Conservation (phyloP, 192 early-diverging fungal species). For the Rhizophagus clarus region DNA sequence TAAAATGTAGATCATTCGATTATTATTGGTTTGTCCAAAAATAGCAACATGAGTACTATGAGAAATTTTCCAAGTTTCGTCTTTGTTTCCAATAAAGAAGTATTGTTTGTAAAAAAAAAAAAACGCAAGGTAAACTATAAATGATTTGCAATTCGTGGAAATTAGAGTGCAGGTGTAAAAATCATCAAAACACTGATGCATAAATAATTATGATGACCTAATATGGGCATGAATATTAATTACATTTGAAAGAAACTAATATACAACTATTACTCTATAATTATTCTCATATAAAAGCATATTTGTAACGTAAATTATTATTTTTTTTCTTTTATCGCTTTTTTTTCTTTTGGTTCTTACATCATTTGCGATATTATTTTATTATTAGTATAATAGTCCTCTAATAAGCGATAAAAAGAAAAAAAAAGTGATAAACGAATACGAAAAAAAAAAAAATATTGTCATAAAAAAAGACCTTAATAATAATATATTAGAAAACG, state of each 20-base stretch:
- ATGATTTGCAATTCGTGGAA: too few species aligned
- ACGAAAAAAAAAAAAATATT: neutral
- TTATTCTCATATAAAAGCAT: neutral
- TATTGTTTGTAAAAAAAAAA: too few species aligned
- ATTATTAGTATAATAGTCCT: neutral
- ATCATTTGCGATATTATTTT: neutral
- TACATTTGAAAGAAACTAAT: too few species aligned
- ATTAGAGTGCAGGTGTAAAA: too few species aligned
- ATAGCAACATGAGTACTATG: too few species aligned
- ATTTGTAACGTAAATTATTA: neutral
- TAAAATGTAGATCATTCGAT: too few species aligned
- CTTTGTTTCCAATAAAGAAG: too few species aligned
- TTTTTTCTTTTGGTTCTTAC: neutral
- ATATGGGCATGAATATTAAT: neutral
- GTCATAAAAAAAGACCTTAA: neutral
- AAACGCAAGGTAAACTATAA: too few species aligned
- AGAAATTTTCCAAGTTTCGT: too few species aligned
- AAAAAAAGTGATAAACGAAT: neutral
- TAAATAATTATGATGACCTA: neutral
- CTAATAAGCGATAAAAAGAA: neutral
- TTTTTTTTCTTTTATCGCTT: neutral
- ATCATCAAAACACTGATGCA: neutral
- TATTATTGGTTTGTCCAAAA: too few species aligned
- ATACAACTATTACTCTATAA: neutral
- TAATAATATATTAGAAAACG: neutral